A percentile compares a stretch with the other conserved stretches of the same genome.
phyloP scores from a whole-genome alignment of 805 yeast species.

The Lachancea waltii region DNA sequence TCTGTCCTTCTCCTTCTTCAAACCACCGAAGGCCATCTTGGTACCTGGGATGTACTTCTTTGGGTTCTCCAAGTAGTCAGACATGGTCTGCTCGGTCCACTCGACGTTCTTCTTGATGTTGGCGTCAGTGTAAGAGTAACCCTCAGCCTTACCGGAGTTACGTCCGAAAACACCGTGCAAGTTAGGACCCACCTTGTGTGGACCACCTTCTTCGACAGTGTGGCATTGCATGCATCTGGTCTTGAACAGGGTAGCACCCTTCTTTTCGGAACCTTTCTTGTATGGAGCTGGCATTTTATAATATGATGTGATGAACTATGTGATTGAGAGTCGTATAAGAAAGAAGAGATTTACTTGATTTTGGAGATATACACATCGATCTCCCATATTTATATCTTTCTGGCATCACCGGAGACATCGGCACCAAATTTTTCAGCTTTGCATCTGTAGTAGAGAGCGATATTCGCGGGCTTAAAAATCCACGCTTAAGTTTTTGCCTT shows the following conservation, averaged over 20 bases:
- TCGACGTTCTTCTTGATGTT: constrained; percentile 90
- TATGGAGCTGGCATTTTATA: constrained; percentile 22
- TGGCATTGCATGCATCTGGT: constrained; percentile 99
- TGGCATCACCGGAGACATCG: neutral
- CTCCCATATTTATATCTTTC: neutral
- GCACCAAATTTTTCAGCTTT: neutral
- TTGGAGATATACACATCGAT: too few relatives aligned
- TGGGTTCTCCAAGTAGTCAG: constrained; percentile 97
- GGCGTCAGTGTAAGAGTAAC: constrained; percentile 96
- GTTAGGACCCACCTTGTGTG: constrained; percentile 99
- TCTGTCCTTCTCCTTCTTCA: constrained; percentile 98
- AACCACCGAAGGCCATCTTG: constrained; percentile 99
- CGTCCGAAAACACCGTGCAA: constrained; percentile 93
- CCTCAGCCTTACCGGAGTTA: constrained; percentile 83
- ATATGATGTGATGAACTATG: too few relatives aligned
- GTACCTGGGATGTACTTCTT: constrained; percentile 99
- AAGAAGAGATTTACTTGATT: too few relatives aligned
- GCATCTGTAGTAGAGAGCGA: neutral
- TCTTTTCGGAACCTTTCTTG: constrained; percentile 60
- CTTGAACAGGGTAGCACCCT: constrained; percentile 98
- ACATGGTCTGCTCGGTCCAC: constrained; percentile 85
- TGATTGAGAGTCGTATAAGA: too few relatives aligned
- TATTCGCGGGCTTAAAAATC: too few relatives aligned
- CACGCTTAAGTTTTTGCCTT: too few relatives aligned
- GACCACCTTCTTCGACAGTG: constrained; percentile 92